Percentiles rank a stretch among this genome's conserved stretches.
These are phyloP conservation scores for Chalciporus piperatus DNA, from an alignment of 768 basidiomycete species.

Conservation along the genomic window DNA sequence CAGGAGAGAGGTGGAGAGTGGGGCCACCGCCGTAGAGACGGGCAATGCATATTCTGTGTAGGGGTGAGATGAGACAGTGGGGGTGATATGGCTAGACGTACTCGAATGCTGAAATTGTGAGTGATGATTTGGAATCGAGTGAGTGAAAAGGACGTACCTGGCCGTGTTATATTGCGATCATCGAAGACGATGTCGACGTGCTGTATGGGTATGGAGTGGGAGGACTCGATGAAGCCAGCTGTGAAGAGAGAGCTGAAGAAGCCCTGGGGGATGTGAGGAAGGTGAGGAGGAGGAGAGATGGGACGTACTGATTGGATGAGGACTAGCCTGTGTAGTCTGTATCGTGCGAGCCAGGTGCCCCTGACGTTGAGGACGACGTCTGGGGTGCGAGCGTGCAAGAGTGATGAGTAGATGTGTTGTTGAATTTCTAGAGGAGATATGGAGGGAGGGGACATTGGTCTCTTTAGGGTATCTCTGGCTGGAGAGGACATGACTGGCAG, in stretches of 20 bases:
- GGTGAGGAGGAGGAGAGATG: neutral
- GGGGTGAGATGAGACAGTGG: slow-evolving; percentile 10
- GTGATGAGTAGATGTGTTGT: slow-evolving; percentile 71
- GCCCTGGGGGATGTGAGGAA: slow-evolving; percentile 44
- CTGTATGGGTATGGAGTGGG: slow-evolving; percentile 32
- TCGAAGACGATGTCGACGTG: slow-evolving; percentile 73
- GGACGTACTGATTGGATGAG: slow-evolving; percentile 79
- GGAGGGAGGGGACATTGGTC: slow-evolving; percentile 37
- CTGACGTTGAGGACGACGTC: slow-evolving; percentile 74
- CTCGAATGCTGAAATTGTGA: slow-evolving; percentile 70
- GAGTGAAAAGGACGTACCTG: slow-evolving; percentile 48
- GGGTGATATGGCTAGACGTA: slow-evolving; percentile 39
- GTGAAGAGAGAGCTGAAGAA: slow-evolving; percentile 90
- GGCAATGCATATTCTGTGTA: slow-evolving; percentile 73
- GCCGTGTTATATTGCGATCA: slow-evolving; percentile 84
- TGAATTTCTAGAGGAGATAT: slow-evolving; percentile 59
- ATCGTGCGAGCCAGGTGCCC: slow-evolving; percentile 69
- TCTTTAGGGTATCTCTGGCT: neutral
- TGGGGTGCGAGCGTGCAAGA: slow-evolving; percentile 67
- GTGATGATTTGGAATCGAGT: slow-evolving; percentile 1
- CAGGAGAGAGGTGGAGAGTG: slow-evolving; percentile 60
- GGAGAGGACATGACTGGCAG: slow-evolving; percentile 8
- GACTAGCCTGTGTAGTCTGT: slow-evolving; percentile 80
- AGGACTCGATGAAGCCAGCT: slow-evolving; percentile 69
- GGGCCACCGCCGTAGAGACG: slow-evolving; percentile 88